Evolutionary conservation across 2,329 filamentous ascomycete genomes (phyloP).

Genomic region (Pleomassaria siparia): DNA sequence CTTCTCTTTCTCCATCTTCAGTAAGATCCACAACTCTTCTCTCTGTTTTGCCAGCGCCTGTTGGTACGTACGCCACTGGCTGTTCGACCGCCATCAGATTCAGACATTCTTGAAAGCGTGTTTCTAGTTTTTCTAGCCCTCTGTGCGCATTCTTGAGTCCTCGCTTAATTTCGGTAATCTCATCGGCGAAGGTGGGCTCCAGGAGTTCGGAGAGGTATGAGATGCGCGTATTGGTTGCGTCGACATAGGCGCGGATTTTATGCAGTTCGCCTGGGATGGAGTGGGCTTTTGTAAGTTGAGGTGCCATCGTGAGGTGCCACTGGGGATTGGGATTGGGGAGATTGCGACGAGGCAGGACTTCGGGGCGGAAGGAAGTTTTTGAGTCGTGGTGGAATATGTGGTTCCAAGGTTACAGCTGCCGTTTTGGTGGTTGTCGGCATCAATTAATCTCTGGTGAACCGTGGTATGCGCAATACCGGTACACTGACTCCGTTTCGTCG

Average conservation of each 20-base stretch:
- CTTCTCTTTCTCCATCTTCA: not conserved
- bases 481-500: too few species aligned
- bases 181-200: conserved; percentile 12
- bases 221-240: conserved; percentile 16
- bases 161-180: conserved; percentile 24
- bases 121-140: conserved; percentile 23
- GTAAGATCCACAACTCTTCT: not conserved
- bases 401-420: not conserved
- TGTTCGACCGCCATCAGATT: conserved; percentile 1
- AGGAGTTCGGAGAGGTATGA: conserved; percentile 18
- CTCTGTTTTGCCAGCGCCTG: not conserved
- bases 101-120: not conserved
- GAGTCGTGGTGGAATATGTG: not conserved
- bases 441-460: too few species aligned
- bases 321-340: not conserved
- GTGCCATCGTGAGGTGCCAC: not conserved
- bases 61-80: not conserved
- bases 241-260: conserved; percentile 11
- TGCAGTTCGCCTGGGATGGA: conserved; percentile 9
- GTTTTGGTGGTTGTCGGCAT: not conserved
- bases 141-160: conserved; percentile 21
- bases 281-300: not conserved
- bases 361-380: not conserved
- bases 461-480: too few species aligned
- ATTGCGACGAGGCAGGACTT: not conserved